These are phyloP conservation scores for Gastrolobium villosum DNA, from an alignment of 306 rosid species.

Conservation along the genomic window DNA sequence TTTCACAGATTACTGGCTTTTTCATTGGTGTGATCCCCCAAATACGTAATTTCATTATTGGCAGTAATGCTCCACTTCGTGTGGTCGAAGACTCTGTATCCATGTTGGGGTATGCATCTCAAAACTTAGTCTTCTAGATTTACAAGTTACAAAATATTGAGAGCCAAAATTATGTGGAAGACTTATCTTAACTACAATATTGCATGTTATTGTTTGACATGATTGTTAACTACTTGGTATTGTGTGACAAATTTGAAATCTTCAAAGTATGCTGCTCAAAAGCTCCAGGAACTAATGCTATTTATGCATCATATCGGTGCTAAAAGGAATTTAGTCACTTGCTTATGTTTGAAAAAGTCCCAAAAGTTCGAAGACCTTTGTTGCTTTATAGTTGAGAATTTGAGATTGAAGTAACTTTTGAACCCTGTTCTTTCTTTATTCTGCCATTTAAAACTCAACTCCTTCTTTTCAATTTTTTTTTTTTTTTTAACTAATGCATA, in stretches of 20 bases:
- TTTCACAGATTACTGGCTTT: conserved; percentile 68
- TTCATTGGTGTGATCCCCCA: conserved; percentile 68
- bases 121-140: conserved; percentile 30
- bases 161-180: neutral
- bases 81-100: conserved; percentile 73
- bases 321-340: neutral
- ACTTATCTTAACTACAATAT: conserved; percentile 4
- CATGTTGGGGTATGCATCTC: conserved; percentile 72
- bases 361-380: neutral
- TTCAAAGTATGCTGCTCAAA: neutral
- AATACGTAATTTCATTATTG: conserved; percentile 62
- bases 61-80: conserved; percentile 71
- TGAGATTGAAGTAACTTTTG: neutral
- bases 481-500: neutral
- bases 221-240: neutral
- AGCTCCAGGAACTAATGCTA: neutral
- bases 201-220: conserved; percentile 2
- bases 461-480: too few relatives aligned
- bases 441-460: neutral
- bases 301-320: neutral
- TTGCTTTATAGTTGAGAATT: neutral
- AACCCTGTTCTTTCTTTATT: neutral
- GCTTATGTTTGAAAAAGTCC: neutral
- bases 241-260: neutral
- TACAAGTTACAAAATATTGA: neutral